Conservation (phyloP, 768 basidiomycete species). For the Suillus cothurnatus region DNA sequence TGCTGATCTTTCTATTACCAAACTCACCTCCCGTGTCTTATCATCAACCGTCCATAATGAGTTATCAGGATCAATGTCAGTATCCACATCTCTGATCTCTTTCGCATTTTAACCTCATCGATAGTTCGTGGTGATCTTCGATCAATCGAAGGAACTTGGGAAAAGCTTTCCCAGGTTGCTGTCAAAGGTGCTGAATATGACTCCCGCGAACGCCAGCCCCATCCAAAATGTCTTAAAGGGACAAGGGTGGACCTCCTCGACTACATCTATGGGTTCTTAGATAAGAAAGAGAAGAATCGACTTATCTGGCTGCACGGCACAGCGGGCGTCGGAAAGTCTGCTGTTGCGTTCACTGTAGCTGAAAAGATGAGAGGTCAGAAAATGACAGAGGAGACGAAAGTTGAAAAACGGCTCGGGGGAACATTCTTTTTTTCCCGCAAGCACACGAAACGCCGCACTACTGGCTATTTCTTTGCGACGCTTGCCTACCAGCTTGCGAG, state of each 20-base stretch:
- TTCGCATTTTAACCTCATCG: background rate
- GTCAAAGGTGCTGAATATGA: background rate
- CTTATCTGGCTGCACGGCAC: background rate
- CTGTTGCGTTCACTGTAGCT: background rate
- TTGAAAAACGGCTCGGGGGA: background rate
- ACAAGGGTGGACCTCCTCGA: background rate
- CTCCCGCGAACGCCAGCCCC: background rate
- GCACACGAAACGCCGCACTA: background rate
- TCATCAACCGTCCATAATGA: background rate
- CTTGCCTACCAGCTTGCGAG: background rate
- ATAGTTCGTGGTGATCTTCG: background rate
- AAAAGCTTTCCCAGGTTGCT: background rate
- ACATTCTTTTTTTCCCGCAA: conserved; percentile 1
- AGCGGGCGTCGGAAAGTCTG: background rate
- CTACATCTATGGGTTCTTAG: background rate
- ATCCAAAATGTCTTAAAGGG: background rate
- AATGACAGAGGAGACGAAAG: background rate
- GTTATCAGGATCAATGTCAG: background rate
- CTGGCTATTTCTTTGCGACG: background rate
- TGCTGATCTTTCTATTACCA: background rate
- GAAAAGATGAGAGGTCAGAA: background rate
- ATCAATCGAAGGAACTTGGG: background rate
- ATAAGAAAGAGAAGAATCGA: background rate
- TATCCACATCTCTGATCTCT: background rate
- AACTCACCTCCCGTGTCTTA: background rate